Evolutionary conservation across 2,329 filamentous ascomycete species (phyloP).

Genomic region (Ceratocystis variospora): DNA sequence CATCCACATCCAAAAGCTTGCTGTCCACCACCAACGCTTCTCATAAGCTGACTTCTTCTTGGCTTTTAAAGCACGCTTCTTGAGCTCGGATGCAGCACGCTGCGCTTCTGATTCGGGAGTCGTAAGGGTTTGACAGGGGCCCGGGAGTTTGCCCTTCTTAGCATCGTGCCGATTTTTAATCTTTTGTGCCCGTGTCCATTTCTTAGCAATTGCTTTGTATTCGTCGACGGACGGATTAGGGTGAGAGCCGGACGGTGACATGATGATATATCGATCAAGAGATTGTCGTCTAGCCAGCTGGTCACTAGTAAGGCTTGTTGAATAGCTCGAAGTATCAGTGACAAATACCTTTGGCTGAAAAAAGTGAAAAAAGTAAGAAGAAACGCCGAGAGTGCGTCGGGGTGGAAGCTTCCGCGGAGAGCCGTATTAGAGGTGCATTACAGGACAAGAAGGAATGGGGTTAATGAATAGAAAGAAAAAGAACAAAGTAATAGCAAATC

Average conservation of each 20-base stretch:
- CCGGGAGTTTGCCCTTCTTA: constrained; percentile 12
- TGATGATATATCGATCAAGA: neutral
- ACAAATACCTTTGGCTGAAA: neutral
- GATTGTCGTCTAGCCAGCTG: neutral
- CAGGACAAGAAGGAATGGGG: neutral
- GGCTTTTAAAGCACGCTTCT: constrained; percentile 11
- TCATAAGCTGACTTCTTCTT: constrained; percentile 29
- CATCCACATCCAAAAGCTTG: constrained; percentile 57
- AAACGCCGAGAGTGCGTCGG: constrained; percentile 14
- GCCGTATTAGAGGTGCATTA: constrained; percentile 15
- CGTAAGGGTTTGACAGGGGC: neutral
- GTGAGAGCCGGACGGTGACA: neutral
- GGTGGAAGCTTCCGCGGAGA: constrained; percentile 17
- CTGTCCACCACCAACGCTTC: constrained; percentile 42
- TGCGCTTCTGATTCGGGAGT: constrained; percentile 11
- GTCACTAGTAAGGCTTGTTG: neutral
- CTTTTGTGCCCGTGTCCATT: constrained; percentile 41
- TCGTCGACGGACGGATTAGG: constrained; percentile 26
- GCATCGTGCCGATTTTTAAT: constrained; percentile 34
- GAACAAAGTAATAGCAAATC: neutral
- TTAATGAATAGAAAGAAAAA: neutral
- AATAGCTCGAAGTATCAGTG: neutral
- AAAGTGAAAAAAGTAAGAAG: neutral
- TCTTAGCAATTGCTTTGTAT: constrained; percentile 39
- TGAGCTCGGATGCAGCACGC: constrained; percentile 8